Base-by-base conservation (phyloP, 768 basidiomycete species). In the Crepidotus variabilis region DNA sequence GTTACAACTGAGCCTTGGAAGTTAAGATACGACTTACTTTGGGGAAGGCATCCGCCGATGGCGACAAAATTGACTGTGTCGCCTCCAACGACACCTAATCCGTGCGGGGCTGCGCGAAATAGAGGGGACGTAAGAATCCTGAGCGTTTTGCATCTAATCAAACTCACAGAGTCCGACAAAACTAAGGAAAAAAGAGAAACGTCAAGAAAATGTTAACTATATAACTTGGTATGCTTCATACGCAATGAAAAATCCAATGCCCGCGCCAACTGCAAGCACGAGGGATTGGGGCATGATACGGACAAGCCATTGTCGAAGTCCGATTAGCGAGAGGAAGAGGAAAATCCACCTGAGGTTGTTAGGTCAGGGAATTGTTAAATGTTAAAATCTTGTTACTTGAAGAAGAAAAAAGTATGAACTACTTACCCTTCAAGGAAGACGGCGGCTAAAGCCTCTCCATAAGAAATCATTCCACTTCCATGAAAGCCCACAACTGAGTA, bases 291-390 rank as follows among this genome's bases (percentile, higher is more conserved):
- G 92, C 84, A 94, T 93, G 55, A 92, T 82, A 14, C 92, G 83
- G 13, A 87, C 90, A 3, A 94, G 79, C 92, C 91, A 94, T 73
- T 93, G 91, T 51, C 92, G 90, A 52, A 94, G 78, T 58, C 92
- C 92, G 24, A 94, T 74, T 18, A 94, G 68, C 0, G 91, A 92
- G 13, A 94, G 74, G 64, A 87, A 60, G 59, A 93, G 80, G 76
- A 94, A 94, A 10, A 94, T 70, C 88, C 91, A 90, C 23, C 90
- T 90, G n/a, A n/a, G n/a, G n/a, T n/a, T n/a, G n/a, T n/a, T n/a
- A n/a, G n/a, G n/a, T n/a, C n/a, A n/a, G n/a, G n/a, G n/a, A n/a
- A n/a, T n/a, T n/a, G n/a, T n/a, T n/a, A n/a, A n/a, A n/a, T n/a
- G n/a, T n/a, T n/a, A n/a, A n/a, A n/a, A n/a, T n/a, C n/a, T n/a